Base-by-base conservation (phyloP, 2,329 filamentous ascomycete genomes). In the Fusarium staphyleae region DNA sequence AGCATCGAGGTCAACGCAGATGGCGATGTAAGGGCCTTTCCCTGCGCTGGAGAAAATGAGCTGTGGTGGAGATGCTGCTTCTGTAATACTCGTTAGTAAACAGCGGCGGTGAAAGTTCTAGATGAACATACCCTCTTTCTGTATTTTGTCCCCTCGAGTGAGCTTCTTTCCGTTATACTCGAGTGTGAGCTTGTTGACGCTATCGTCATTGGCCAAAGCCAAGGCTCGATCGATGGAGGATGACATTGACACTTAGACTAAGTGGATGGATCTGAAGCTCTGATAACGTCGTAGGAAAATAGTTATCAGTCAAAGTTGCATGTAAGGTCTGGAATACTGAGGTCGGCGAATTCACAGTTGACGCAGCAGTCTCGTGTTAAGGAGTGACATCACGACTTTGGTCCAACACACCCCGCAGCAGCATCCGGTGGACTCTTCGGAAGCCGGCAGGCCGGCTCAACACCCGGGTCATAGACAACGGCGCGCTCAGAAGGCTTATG, bases 1-100 rank as follows among this genome's bases (percentile, higher is more conserved):
- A 1, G 79, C 74, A 67, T 82, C 80, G 13, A 79, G 69, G 56
- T 82, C 79, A 22, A 81, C 60, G 39, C 65, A 67, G 18, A 80
- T 62, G 49, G 76, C 61, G 18, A 80, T 49, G 66, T 78, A 81
- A 19, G 45, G 44, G 8, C 28, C 40, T 22, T 24, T 16, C n/a
- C 18, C 40, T n/a, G 12, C 28, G 18, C 18, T 19, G 18, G 62
- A 70, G n/a, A 12, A 37, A 13, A 13, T 50, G 41, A 64, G 16
- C 14, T 26, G 14, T 9, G 57, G 57, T 3, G 18, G 19, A 2
- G 44, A 41, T 28, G 50, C 45, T 12, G 57, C 54, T n/a, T 51
- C 48, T 53, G 22, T 24, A 9, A 16, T 41, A 22, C 6, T 22
- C 6, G 6, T 32, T n/a, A 32, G 14, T 13, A 32, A 29, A 13